These are phyloP conservation scores for Aspergillus transmontanensis DNA, from an alignment of 2,329 filamentous ascomycete species.

Conservation along the genomic window DNA sequence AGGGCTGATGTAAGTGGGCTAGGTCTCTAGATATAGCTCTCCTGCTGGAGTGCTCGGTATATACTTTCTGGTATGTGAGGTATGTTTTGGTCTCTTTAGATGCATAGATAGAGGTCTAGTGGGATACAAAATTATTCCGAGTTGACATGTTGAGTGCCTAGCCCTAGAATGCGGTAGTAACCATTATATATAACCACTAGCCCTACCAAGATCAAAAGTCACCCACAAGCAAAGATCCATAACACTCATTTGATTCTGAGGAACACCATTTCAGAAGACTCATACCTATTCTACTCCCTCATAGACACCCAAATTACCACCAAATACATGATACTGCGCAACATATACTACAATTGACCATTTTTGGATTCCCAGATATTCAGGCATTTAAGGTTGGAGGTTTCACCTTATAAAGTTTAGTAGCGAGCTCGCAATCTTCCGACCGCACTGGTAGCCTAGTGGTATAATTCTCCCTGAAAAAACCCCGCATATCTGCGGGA, in stretches of 20 bases:
- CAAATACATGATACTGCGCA: not conserved
- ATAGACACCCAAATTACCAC: not conserved
- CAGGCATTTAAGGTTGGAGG: not conserved
- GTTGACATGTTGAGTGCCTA: not conserved
- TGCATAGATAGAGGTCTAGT: not conserved
- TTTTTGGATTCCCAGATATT: not conserved
- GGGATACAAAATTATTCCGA: no score
- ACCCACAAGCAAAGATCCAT: no score
- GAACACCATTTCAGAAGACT: no score
- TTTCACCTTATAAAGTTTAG: rapidly evolving
- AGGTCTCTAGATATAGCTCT: slow-evolving; percentile 28
- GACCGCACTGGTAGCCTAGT: not conserved
- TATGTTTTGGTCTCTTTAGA: not conserved
- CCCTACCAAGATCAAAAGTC: no score
- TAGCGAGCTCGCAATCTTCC: rapidly evolving
- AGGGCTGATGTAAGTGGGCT: slow-evolving; percentile 64
- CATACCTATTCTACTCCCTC: not conserved
- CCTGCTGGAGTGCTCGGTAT: not conserved
- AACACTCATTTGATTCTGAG: not conserved
- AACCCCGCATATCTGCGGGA: not conserved
- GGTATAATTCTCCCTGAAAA: not conserved
- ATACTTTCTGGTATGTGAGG: not conserved
- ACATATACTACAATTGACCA: not conserved
- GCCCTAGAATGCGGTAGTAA: not conserved
- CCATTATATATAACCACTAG: not conserved